Base-by-base conservation (phyloP, 495 filamentous ascomycete species). In the Penicillium paradoxum region DNA sequence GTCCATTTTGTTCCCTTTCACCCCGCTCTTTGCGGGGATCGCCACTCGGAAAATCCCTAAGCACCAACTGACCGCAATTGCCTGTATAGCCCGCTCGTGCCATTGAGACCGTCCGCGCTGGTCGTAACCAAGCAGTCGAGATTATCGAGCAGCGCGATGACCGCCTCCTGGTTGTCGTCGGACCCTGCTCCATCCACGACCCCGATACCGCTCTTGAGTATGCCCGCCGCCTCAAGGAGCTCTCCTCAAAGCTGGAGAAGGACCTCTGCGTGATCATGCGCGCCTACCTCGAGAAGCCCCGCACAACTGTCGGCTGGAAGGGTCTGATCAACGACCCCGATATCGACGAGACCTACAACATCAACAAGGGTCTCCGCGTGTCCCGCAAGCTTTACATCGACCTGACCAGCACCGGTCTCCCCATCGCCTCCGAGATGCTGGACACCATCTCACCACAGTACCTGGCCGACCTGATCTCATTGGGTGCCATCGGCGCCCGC, bases 241-340 rank as follows among this genome's bases (percentile, higher is more conserved):
- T 96, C 19, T 78, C 87, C 24, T 77, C 82, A 24, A 86, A 84
- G 72, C 84, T 96, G 43, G 81, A 82, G 51, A 82, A 84, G 55
- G 92, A 97, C 66, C 79, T 98, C 30, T 85, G 83, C 58, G 85
- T 98, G 65, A 85, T 98, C 66, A 98, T 98, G 93, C 89, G 93
- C 54, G 90, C 93, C 66, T 98, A 98, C 78, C 87, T 98, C 18
- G 93, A 98, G 80, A 98, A 98, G 78, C 93, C 93, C 25, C 86
- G 93, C 36, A 98, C 93, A n/a, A 98, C 93, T 1, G 93, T 98
- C 32, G 93, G 93, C 60, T 98, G 93, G 93, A 98, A 98, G 73
- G 93, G 93, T 24, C 79, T 98, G 59, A 97, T 98, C 78, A 98
- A 98, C 72, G 93, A 98, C 64, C 93, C 93, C 1, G 93, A 98